Percentiles rank a stretch among this genome's conserved stretches.
Evolutionary conservation across 73 alveolate genomes (phyloP).

Genomic region (Diophrys appendiculata): DNA sequence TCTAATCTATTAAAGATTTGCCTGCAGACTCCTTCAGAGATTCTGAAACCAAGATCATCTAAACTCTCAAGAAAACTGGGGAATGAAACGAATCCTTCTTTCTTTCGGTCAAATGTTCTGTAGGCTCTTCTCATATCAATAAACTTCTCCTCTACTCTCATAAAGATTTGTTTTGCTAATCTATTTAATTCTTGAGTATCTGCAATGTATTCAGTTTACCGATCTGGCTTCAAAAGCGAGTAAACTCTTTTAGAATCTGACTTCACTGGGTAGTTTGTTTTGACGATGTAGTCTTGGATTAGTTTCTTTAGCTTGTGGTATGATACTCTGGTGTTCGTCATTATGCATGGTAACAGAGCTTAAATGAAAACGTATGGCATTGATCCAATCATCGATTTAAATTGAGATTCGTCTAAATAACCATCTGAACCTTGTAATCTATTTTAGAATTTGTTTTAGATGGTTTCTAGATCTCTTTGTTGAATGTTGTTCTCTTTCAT

Average conservation of each 20-base stretch:
- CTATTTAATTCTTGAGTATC: not conserved
- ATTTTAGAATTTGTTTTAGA: no score
- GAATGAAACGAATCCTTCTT: not conserved
- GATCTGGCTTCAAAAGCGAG: not conserved
- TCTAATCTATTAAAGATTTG: not conserved
- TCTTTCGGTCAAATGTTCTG: not conserved
- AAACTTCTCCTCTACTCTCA: not conserved
- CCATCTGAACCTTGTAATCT: no score
- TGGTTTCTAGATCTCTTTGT: no score
- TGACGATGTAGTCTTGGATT: no score
- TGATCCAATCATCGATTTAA: no score
- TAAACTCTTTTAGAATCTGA: not conserved
- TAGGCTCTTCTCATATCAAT: not conserved
- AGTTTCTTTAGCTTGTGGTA: no score
- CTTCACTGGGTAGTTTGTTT: no score
- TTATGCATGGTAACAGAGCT: no score
- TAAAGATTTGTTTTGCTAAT: not conserved
- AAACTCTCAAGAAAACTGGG: not conserved
- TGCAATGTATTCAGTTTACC: not conserved
- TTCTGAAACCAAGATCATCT: not conserved
- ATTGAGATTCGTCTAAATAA: no score
- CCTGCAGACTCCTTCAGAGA: not conserved
- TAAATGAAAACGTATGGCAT: no score
- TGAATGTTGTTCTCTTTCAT: no score
- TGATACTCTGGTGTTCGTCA: no score